Percentiles rank a stretch among this genome's conserved stretches.
These are phyloP conservation scores for Chalciporus pseudorubinellus DNA, from an alignment of 768 basidiomycete genomes.

Conservation along the genomic window DNA sequence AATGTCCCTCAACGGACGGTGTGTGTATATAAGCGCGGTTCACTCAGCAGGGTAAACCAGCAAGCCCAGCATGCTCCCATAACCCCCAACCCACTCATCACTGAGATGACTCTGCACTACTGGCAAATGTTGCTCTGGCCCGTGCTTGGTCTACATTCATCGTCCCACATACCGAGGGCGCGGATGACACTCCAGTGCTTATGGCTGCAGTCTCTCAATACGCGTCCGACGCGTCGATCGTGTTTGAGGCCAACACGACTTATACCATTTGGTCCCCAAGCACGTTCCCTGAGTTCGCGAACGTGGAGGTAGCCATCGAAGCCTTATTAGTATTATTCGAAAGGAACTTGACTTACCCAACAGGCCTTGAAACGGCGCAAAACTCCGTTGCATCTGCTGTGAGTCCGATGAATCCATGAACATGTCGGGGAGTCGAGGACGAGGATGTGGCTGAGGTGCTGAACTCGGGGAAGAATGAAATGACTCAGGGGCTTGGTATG, in stretches of 20 bases:
- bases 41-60: no score
- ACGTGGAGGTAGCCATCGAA: constrained; percentile 55
- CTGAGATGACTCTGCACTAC: no score
- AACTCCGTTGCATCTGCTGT: constrained; percentile 45
- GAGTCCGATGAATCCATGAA: no score
- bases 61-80: no score
- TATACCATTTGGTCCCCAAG: constrained; percentile 65
- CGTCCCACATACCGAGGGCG: constrained; percentile 46
- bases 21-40: no score
- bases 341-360: constrained; percentile 57
- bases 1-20: no score
- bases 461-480: constrained; percentile 29
- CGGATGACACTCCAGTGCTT: constrained; percentile 53
- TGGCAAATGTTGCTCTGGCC: constrained; percentile 25
- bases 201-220: constrained; percentile 41
- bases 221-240: constrained; percentile 46
- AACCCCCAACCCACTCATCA: no score
- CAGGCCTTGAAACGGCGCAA: constrained; percentile 50
- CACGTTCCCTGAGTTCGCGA: constrained; percentile 51
- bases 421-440: constrained; percentile 19
- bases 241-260: constrained; percentile 53
- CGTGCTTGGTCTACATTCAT: constrained; percentile 47
- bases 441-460: not conserved
- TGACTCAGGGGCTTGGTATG: constrained; percentile 35
- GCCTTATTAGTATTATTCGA: no score